A percentile compares a stretch with the other conserved stretches of the same genome.
These are phyloP conservation scores for Odontarrhena argentea DNA, from an alignment of 345 rosid genomes.

Conservation along the genomic window DNA sequence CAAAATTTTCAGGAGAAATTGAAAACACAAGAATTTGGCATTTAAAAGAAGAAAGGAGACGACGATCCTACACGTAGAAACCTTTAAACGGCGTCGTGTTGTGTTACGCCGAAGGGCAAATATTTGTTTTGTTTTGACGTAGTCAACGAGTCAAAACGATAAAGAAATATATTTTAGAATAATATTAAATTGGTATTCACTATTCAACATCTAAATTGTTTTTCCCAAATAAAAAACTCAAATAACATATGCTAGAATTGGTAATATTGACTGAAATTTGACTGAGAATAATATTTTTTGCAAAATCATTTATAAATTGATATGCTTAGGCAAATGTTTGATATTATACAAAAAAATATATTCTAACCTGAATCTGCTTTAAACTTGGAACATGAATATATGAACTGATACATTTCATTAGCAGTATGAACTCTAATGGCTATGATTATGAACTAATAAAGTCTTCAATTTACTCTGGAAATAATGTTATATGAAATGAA, in stretches of 20 bases:
- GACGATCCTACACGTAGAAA: neutral
- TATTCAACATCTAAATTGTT: neutral
- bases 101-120: no score
- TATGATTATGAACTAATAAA: no score
- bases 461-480: neutral
- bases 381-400: no score
- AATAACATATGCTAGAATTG: neutral
- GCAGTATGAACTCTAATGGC: no score
- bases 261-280: neutral
- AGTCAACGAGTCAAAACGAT: neutral
- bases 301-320: no score
- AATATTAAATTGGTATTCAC: neutral
- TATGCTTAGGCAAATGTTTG: no score
- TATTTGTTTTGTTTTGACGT: no score
- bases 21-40: slow-evolving; percentile 16
- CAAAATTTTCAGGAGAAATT: slow-evolving; percentile 8
- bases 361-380: no score
- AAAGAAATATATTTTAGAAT: neutral
- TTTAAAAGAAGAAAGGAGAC: slow-evolving; percentile 2
- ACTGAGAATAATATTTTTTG: neutral
- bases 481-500: neutral
- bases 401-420: no score
- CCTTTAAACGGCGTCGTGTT: slow-evolving; percentile 19
- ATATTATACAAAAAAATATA: no score
- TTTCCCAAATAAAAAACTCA: neutral